These are phyloP conservation scores for Monosporascus ibericus DNA, from an alignment of 2,329 filamentous ascomycete genomes.

Conservation along the genomic window DNA sequence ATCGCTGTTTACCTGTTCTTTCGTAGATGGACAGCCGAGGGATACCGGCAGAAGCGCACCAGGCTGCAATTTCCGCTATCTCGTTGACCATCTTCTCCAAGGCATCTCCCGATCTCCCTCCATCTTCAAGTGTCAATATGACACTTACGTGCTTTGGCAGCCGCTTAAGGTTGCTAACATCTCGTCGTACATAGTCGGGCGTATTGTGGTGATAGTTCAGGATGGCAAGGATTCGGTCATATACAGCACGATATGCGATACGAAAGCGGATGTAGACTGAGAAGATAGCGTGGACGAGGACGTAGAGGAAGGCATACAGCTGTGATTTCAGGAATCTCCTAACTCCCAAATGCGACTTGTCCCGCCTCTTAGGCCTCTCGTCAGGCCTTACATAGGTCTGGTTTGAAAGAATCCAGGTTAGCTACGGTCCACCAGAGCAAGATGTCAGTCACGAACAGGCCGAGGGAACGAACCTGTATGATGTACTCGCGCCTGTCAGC, in stretches of 20 bases:
- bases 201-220: slow-evolving; percentile 94
- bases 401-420: slow-evolving; percentile 13
- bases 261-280: slow-evolving; percentile 81
- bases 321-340: slow-evolving; percentile 56
- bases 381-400: slow-evolving; percentile 21
- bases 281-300: slow-evolving; percentile 72
- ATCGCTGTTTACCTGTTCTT: slow-evolving; percentile 64
- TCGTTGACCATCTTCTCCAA: slow-evolving; percentile 83
- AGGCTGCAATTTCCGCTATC: slow-evolving; percentile 84
- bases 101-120: slow-evolving; percentile 63
- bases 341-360: slow-evolving; percentile 46
- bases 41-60: slow-evolving; percentile 87
- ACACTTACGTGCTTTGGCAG: slow-evolving; percentile 84
- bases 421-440: not conserved
- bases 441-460: not conserved
- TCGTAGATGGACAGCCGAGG: slow-evolving; percentile 87
- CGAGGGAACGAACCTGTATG: slow-evolving; percentile 30
- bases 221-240: slow-evolving; percentile 72
- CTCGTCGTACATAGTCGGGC: slow-evolving; percentile 83
- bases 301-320: slow-evolving; percentile 62
- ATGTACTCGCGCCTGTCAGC: slow-evolving; percentile 39
- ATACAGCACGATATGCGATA: slow-evolving; percentile 70
- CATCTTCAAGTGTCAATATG: slow-evolving; percentile 68
- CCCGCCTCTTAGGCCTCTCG: slow-evolving; percentile 21
- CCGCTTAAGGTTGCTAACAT: slow-evolving; percentile 68